Conservation (phyloP, 2,329 filamentous ascomycete genomes). For the Cordyceps cateniannulata region DNA sequence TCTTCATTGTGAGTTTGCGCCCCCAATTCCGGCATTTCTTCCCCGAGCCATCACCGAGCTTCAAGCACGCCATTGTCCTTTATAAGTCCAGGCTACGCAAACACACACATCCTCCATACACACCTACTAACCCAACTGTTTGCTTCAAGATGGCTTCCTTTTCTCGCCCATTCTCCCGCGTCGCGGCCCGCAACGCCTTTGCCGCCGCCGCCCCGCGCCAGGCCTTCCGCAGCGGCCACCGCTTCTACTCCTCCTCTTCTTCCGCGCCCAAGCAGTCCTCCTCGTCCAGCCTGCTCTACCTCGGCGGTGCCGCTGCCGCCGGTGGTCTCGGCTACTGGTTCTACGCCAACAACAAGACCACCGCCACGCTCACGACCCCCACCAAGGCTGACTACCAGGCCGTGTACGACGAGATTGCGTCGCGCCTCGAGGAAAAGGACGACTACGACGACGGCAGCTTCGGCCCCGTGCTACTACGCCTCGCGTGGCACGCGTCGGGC, state of each 20-base stretch:
- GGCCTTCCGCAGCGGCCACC: slow-evolving; percentile 67
- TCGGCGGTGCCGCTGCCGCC: slow-evolving; percentile 51
- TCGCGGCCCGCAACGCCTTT: slow-evolving; percentile 51
- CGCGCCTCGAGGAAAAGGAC: slow-evolving; percentile 75
- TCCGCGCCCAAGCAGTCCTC: slow-evolving; percentile 50
- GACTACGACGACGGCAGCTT: slow-evolving; percentile 97
- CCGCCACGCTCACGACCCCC: slow-evolving; percentile 59
- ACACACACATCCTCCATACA: neutral
- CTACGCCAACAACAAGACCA: slow-evolving; percentile 50
- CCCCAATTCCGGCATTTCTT: slow-evolving; percentile 1
- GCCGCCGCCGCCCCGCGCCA: slow-evolving; percentile 53
- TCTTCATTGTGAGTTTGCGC: slow-evolving; percentile 5
- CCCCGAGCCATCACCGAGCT: neutral
- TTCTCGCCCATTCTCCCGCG: slow-evolving; percentile 50
- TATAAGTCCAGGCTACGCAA: neutral
- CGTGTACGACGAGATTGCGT: slow-evolving; percentile 84
- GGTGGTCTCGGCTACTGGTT: slow-evolving; percentile 62
- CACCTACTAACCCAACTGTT: neutral
- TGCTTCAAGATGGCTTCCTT: slow-evolving; percentile 30
- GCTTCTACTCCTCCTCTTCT: slow-evolving; percentile 75
- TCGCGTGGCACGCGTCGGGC: slow-evolving; percentile 91
- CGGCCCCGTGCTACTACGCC: slow-evolving; percentile 80
- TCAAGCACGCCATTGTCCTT: neutral
- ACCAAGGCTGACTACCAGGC: slow-evolving; percentile 87
- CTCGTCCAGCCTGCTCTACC: slow-evolving; percentile 45